Evolutionary conservation across 345 rosid species (phyloP).

Genomic region (Orychophragmus violaceus): DNA sequence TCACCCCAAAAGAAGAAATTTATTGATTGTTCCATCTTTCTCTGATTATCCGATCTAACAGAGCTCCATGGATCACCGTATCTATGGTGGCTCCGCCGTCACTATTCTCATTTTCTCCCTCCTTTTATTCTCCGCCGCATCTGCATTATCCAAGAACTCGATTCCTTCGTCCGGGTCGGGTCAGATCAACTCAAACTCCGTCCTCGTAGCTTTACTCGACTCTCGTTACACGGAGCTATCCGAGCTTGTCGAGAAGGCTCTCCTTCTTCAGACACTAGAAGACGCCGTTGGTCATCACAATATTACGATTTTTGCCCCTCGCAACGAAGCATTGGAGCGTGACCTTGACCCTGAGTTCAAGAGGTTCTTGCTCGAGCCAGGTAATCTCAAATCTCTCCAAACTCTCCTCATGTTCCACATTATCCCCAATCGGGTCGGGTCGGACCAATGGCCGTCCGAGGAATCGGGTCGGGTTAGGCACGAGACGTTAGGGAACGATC

Average conservation of each 20-base stretch:
- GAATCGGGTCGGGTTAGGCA: conserved; percentile 29
- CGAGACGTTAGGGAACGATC: conserved; percentile 32
- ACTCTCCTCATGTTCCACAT: conserved; percentile 55
- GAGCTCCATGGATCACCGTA: conserved; percentile 32
- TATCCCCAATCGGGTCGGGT: conserved; percentile 44
- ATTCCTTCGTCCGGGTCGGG: conserved; percentile 34
- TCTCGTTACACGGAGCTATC: conserved; percentile 74
- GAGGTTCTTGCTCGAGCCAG: conserved; percentile 69
- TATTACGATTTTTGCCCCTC: conserved; percentile 70
- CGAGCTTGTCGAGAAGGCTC: conserved; percentile 68
- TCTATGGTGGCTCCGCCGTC: conserved; percentile 27
- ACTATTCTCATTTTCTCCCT: background rate
- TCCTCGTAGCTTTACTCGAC: conserved; percentile 74
- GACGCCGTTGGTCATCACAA: conserved; percentile 52
- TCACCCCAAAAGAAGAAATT: background rate
- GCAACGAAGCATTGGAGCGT: conserved; percentile 66
- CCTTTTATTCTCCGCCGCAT: background rate
- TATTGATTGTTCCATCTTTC: conserved; percentile 13
- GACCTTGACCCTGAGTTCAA: conserved; percentile 71
- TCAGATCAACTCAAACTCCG: conserved; percentile 70
- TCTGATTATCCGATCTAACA: conserved; percentile 15
- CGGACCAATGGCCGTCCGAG: conserved; percentile 30
- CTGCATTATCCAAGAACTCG: conserved; percentile 6
- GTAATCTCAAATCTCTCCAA: conserved; percentile 63
- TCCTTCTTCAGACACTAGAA: conserved; percentile 60